phyloP scores from a whole-genome alignment of 768 basidiomycete genomes.

The Albatrellus ellisii region DNA sequence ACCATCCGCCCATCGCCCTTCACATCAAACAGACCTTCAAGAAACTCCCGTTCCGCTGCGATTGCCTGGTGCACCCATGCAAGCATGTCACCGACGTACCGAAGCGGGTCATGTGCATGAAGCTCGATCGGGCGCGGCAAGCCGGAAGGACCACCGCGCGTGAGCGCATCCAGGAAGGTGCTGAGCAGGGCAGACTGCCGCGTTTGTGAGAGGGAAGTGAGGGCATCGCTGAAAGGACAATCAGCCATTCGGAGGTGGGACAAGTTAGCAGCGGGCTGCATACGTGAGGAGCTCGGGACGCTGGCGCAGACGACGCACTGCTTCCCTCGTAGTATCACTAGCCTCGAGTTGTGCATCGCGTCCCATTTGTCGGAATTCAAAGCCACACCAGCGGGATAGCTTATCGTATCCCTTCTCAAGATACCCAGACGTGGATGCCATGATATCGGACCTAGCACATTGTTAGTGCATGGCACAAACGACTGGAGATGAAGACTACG shows the following conservation, averaged over 20 bases:
- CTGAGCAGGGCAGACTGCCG: conserved; percentile 70
- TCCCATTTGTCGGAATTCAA: conserved; percentile 73
- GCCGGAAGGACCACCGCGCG: conserved; percentile 75
- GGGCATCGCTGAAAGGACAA: conserved; percentile 44
- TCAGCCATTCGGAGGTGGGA: conserved; percentile 16
- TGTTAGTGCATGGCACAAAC: not conserved
- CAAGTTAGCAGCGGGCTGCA: conserved; percentile 11
- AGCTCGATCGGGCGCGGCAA: conserved; percentile 87
- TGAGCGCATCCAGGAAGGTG: conserved; percentile 80
- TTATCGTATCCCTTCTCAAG: conserved; percentile 89
- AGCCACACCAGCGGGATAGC: conserved; percentile 71
- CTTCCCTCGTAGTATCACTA: conserved; percentile 48
- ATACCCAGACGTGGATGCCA: conserved; percentile 66
- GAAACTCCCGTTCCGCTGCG: conserved; percentile 88
- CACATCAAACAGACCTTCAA: conserved; percentile 76
- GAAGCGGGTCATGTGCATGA: conserved; percentile 93
- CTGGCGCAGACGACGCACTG: conserved; percentile 57
- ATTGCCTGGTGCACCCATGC: conserved; percentile 97
- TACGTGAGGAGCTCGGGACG: conserved; percentile 72
- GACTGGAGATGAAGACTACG: conserved; percentile 1
- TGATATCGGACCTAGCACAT: conserved; percentile 68
- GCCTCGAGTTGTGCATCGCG: conserved; percentile 68
- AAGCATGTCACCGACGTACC: conserved; percentile 97
- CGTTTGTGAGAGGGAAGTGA: conserved; percentile 64
- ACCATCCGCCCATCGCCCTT: conserved; percentile 56